Evolutionary conservation across 2,329 filamentous ascomycete species (phyloP).

Genomic region (Pseudopyricularia javanii): DNA sequence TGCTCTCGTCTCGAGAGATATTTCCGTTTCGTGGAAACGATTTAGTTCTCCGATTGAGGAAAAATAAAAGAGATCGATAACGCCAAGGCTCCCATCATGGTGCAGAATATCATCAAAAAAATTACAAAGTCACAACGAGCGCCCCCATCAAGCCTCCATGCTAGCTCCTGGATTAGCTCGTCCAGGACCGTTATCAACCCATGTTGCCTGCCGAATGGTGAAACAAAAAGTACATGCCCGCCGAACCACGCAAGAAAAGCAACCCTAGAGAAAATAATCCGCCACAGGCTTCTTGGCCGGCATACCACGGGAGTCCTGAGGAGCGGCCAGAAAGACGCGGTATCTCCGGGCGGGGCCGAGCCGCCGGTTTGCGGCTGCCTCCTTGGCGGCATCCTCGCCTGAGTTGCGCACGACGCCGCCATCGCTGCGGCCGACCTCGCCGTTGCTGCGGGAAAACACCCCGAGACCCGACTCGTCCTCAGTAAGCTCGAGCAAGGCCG

Average conservation of each 20-base stretch:
- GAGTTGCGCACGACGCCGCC: constrained; percentile 26
- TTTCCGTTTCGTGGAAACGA: background rate
- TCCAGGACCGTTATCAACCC: background rate
- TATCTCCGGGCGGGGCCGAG: constrained; percentile 79
- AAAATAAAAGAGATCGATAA: background rate
- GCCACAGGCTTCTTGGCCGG: constrained; percentile 96
- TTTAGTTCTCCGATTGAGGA: background rate
- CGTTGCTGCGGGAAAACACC: constrained; percentile 57
- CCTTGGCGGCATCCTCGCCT: constrained; percentile 21
- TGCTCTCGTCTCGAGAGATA: background rate
- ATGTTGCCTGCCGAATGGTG: background rate
- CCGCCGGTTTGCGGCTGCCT: constrained; percentile 29
- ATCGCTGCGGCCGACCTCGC: constrained; percentile 50
- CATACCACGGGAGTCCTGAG: constrained; percentile 94
- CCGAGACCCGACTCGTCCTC: constrained; percentile 73
- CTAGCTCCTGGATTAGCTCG: background rate
- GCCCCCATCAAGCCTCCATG: background rate
- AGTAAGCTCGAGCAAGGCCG: constrained; percentile 82
- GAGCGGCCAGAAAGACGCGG: constrained; percentile 89
- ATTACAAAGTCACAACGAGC: background rate
- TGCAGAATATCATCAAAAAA: background rate
- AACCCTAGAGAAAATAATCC: constrained; percentile 72
- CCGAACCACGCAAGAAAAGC: background rate
- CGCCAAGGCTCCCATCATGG: background rate
- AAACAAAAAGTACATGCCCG: background rate